These are phyloP conservation scores for Zopfia rhizophila DNA, from an alignment of 2,329 filamentous ascomycete species.

Conservation along the genomic window DNA sequence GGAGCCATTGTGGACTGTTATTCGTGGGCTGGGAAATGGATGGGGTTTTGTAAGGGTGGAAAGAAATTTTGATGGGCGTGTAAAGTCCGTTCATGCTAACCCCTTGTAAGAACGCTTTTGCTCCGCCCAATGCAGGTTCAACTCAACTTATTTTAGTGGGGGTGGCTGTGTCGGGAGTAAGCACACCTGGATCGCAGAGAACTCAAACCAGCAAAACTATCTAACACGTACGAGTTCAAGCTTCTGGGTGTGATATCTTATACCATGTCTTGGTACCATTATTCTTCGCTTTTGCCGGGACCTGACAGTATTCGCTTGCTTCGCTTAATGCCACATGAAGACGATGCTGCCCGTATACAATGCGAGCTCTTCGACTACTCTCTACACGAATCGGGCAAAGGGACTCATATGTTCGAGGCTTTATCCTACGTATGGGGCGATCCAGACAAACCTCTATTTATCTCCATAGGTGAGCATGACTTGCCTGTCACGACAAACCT, in stretches of 20 bases:
- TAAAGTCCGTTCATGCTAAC: no score
- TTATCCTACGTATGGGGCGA: constrained; percentile 22
- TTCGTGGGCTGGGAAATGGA: no score
- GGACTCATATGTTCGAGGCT: constrained; percentile 12
- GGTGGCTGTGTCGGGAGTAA: no score
- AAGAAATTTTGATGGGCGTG: no score
- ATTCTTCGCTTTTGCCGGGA: constrained; percentile 2
- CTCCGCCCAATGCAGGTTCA: no score
- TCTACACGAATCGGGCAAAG: constrained; percentile 12
- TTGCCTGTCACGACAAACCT: constrained; percentile 18
- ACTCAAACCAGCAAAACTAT: constrained; percentile 5
- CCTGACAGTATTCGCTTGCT: constrained; percentile 25
- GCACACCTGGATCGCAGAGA: no score
- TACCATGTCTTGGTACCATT: neutral
- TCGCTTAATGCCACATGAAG: constrained; percentile 17
- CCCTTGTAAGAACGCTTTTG: no score
- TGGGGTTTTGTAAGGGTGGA: no score
- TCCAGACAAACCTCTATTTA: constrained; percentile 1
- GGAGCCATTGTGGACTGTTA: no score
- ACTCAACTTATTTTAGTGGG: no score
- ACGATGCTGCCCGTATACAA: constrained; percentile 15
- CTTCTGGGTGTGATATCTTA: constrained; percentile 4
- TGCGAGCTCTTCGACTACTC: constrained; percentile 24
- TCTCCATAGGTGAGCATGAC: constrained; percentile 14
- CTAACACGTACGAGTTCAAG: constrained; percentile 3